Conservation (phyloP, 1,139 yeast species). For the Debaryomyces subglobosus region DNA sequence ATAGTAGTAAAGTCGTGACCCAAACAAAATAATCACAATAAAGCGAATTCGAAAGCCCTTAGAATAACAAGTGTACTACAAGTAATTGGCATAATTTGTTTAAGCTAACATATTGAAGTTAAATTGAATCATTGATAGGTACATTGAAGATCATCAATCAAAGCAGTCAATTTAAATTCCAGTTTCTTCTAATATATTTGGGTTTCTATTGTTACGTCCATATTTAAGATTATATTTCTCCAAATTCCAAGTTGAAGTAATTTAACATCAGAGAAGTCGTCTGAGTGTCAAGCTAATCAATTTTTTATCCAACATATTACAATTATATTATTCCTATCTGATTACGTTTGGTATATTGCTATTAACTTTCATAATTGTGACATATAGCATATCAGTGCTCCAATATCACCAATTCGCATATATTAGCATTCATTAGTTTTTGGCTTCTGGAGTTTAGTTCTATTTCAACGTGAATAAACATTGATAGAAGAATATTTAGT, state of each 20-base stretch:
- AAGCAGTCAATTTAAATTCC: not conserved
- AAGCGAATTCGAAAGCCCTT: slow-evolving; percentile 5
- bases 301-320: not conserved
- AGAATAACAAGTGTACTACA: slow-evolving; percentile 6
- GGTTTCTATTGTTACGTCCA: slow-evolving; percentile 5
- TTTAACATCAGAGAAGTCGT: slow-evolving; percentile 1
- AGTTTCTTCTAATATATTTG: slow-evolving; percentile 2
- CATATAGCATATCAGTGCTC: slow-evolving; percentile 1
- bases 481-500: not conserved
- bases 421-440: slow-evolving; percentile 1
- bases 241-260: not conserved
- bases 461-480: not conserved
- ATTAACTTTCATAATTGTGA: not conserved
- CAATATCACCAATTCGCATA: slow-evolving; percentile 1
- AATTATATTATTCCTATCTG: not conserved
- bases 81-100: slow-evolving; percentile 1
- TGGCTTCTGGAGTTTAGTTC: not conserved
- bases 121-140: slow-evolving; percentile 3
- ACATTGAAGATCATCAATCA: not conserved
- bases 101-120: not conserved
- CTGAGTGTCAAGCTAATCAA: not conserved
- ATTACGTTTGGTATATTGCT: not conserved
- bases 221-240: slow-evolving; percentile 1
- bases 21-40: slow-evolving; percentile 8
- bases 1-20: slow-evolving; percentile 7